Evolutionary conservation across 2,329 filamentous ascomycete species (phyloP).

Genomic region (Talaromyces piceae): DNA sequence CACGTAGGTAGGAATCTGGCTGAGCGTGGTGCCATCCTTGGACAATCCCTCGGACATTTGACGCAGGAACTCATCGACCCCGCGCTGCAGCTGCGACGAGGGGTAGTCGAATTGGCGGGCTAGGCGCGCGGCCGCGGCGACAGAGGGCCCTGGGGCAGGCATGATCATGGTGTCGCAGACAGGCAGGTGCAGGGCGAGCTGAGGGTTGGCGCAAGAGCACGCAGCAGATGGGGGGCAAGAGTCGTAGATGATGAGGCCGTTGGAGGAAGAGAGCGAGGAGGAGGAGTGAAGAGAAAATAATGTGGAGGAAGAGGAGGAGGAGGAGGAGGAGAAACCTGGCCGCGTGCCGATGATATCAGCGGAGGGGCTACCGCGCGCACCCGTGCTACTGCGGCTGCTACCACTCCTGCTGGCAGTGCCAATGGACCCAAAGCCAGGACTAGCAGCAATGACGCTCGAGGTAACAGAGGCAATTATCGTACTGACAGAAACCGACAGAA

Average conservation of each 20-base stretch:
- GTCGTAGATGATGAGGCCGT: background rate
- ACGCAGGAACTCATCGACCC: constrained; percentile 74
- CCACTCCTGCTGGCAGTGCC: no score
- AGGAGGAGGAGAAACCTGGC: background rate
- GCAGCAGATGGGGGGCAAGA: background rate
- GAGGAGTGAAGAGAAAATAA: background rate
- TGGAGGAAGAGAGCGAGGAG: background rate
- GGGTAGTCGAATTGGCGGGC: constrained; percentile 80
- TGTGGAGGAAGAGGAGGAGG: background rate
- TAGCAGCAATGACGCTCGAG: background rate
- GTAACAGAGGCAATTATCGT: no score
- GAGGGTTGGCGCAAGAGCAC: constrained; percentile 4
- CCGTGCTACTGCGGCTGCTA: no score
- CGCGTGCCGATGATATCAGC: constrained; percentile 8
- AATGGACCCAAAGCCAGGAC: background rate
- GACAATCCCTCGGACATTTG: constrained; percentile 83
- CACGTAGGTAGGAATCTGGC: constrained; percentile 96
- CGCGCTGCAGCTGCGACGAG: constrained; percentile 67
- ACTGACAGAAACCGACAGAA: no score
- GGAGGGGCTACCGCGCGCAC: background rate
- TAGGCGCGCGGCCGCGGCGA: constrained; percentile 69
- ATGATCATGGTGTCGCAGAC: constrained; percentile 6
- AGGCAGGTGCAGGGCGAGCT: background rate
- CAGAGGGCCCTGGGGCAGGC: constrained; percentile 30
- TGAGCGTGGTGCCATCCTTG: constrained; percentile 71